These are phyloP conservation scores for Arctostaphylos glauca DNA, from an alignment of 148 eudicot genomes.

Conservation along the genomic window DNA sequence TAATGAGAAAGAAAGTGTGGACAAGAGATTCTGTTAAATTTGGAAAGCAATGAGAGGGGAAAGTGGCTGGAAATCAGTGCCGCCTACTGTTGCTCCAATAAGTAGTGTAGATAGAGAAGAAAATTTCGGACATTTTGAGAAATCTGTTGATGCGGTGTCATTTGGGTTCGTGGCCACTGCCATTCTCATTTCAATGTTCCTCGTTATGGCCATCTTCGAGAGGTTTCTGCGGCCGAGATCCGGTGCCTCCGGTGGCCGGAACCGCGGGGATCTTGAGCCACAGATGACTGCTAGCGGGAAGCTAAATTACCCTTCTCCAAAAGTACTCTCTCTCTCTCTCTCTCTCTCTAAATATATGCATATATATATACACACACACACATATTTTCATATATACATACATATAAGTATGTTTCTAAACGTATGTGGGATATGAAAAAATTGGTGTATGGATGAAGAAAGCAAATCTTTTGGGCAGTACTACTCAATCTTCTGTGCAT, in stretches of 20 bases:
- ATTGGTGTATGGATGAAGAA: no score
- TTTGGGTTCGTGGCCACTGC: constrained; percentile 62
- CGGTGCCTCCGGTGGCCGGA: constrained; percentile 24
- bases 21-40: neutral
- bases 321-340: constrained; percentile 28
- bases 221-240: constrained; percentile 43
- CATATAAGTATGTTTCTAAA: no score
- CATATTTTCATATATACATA: neutral
- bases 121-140: constrained; percentile 38
- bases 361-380: neutral
- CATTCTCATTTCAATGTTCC: constrained; percentile 50
- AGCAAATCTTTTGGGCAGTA: no score
- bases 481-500: no score
- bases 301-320: constrained; percentile 46
- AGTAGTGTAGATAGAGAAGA: constrained; percentile 17
- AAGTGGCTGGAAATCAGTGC: constrained; percentile 3
- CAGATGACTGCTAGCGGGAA: constrained; percentile 20
- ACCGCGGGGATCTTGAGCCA: constrained; percentile 21
- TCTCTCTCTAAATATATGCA: neutral
- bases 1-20: neutral
- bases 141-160: constrained; percentile 50
- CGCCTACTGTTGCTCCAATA: constrained; percentile 35
- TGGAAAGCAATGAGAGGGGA: constrained; percentile 4
- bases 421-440: no score
- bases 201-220: constrained; percentile 58